These are phyloP conservation scores for Eimeria nieschulzi DNA, from an alignment of 169 alveolate species.

Conservation along the genomic window DNA sequence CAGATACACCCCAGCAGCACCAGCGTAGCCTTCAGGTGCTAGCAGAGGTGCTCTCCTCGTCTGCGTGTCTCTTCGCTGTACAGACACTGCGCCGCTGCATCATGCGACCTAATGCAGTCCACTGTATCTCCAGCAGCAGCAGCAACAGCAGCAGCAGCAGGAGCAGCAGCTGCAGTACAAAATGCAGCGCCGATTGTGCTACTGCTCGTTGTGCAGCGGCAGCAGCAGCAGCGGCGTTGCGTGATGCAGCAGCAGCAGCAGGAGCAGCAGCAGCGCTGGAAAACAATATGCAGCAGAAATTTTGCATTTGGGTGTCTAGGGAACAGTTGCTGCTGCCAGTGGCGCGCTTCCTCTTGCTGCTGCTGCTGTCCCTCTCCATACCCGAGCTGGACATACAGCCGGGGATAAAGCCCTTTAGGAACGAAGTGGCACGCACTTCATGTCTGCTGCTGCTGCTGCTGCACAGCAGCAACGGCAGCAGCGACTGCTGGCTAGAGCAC, in stretches of 20 bases:
- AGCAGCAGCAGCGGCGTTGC: constrained; percentile 15
- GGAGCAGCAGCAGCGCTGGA: constrained; percentile 4
- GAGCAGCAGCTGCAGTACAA: constrained; percentile 35
- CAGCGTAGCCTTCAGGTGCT: constrained; percentile 36
- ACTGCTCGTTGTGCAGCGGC: constrained; percentile 9
- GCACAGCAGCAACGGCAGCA: constrained; percentile 16
- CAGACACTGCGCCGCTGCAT: constrained; percentile 62
- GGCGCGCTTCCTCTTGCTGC: constrained; percentile 35
- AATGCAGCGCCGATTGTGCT: not conserved
- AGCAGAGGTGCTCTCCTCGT: not conserved
- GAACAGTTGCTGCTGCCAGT: not conserved
- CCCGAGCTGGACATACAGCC: constrained; percentile 2
- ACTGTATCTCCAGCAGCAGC: constrained; percentile 12
- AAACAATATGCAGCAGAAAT: not conserved
- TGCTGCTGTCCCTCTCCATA: constrained; percentile 28
- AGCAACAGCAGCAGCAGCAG: constrained; percentile 58
- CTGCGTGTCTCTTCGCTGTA: constrained; percentile 26
- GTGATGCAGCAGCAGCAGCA: not conserved
- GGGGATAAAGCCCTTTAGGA: not conserved
- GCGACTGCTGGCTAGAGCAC: constrained; percentile 39
- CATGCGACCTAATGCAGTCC: constrained; percentile 6
- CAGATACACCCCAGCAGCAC: constrained; percentile 27
- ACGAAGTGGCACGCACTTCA: not conserved
- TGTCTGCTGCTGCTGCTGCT: too few relatives aligned
- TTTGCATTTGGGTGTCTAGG: not conserved